Evolutionary conservation across 1,284 basidiomycete species (phyloP), one percentile per base, ranked within the genome.

Genomic region (Sanguinoderma infundibulare): DNA sequence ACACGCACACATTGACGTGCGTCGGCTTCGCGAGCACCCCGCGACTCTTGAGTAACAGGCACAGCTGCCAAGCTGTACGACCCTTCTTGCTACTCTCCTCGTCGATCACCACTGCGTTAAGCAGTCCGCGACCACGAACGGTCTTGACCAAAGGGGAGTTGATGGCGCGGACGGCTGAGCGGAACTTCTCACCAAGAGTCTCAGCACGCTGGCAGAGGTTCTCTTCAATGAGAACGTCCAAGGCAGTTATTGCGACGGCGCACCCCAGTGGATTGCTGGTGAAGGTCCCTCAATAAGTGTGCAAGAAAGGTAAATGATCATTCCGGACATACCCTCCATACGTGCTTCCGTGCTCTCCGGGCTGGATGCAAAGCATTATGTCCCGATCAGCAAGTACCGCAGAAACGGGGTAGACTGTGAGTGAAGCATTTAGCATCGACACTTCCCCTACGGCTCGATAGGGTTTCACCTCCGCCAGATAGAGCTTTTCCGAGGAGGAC

Each of bases 301-400:
- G 40, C 22, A 32, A 10, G 56, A 53, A 44, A 42, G 30, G 38
- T 36, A 34, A 46, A 22, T 6, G 42, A 10, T 15, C 15, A 5
- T 26, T 24, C 14, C 10, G 2, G 12, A 77, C 87, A 63, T 67
- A 92, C 90, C 94, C 95, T 70, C 94, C 95, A 65, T 96, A 96
- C 0, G 97, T 98, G 69, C 91, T 94, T n/a, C 96, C 96, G 72
- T 98, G 98, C 79, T 98, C 96, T 63, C 97, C 96, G n/a, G 97
- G 95, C 66, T 90, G 84, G 74, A 99, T 97, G 79, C 91, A 94
- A 32, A 96, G 88, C 95, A 99, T 98, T 64, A 99, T 78, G 34
- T 95, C 91, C 65, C 87, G 86, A 77, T 95, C 89, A 6, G 95
- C 92, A 32, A 99, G 84, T 12, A 98, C 96, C 15, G 94, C 95